Conservation (phyloP, 805 yeast species). For the Nakazawaea wyomingensis region DNA sequence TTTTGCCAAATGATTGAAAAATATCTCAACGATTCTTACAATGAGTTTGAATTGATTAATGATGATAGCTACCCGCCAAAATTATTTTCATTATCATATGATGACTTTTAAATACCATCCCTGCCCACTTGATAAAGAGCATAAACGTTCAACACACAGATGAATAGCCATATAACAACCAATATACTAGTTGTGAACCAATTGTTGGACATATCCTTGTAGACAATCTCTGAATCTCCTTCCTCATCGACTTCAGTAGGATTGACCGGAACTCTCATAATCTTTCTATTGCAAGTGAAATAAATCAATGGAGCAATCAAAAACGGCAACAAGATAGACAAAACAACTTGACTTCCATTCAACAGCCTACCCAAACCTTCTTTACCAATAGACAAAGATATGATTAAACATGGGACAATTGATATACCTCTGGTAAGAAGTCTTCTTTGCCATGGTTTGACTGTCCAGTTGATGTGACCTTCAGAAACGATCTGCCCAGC, state of each 20-base stretch:
- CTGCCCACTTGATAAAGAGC: slow-evolving; percentile 40
- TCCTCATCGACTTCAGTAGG: neutral
- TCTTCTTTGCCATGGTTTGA: slow-evolving; percentile 77
- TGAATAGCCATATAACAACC: slow-evolving; percentile 57
- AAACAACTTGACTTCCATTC: slow-evolving; percentile 74
- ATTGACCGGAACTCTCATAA: slow-evolving; percentile 47
- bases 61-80: slow-evolving; percentile 26
- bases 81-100: slow-evolving; percentile 22
- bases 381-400: slow-evolving; percentile 63
- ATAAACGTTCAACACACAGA: slow-evolving; percentile 62
- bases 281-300: slow-evolving; percentile 60
- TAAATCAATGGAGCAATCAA: slow-evolving; percentile 76
- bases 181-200: slow-evolving; percentile 52
- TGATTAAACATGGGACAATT: slow-evolving; percentile 67
- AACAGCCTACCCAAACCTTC: slow-evolving; percentile 64
- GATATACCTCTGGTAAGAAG: slow-evolving; percentile 67
- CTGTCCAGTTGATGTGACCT: slow-evolving; percentile 76
- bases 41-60: slow-evolving; percentile 29
- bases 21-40: slow-evolving; percentile 25
- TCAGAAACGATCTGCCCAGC: slow-evolving; percentile 88
- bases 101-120: slow-evolving; percentile 13
- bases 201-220: slow-evolving; percentile 50
- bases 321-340: slow-evolving; percentile 73
- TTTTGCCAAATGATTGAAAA: slow-evolving; percentile 25
- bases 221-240: slow-evolving; percentile 9